Percentiles rank a stretch among this genome's conserved stretches.
phyloP scores from a whole-genome alignment of 2,329 filamentous ascomycete genomes.

The Colletotrichum sp. region DNA sequence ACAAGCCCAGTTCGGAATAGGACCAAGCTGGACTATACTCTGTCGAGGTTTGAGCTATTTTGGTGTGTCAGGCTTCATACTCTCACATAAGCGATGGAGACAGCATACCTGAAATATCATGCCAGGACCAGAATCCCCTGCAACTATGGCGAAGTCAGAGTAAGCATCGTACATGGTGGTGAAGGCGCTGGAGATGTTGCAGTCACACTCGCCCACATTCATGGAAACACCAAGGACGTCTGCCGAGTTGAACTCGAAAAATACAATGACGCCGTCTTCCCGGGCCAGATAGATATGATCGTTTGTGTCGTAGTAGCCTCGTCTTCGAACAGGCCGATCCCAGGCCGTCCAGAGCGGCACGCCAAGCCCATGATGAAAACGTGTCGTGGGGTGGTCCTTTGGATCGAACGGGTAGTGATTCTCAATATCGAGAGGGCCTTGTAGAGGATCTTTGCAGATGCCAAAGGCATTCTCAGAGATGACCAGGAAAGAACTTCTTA shows the following conservation, averaged over 20 bases:
- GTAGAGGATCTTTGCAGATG: slow-evolving; percentile 59
- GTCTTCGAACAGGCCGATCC: slow-evolving; percentile 76
- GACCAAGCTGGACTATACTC: slow-evolving; percentile 36
- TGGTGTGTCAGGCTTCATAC: not conserved
- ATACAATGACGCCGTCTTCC: slow-evolving; percentile 83
- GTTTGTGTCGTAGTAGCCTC: slow-evolving; percentile 63
- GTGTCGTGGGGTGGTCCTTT: slow-evolving; percentile 42
- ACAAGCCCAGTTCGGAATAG: slow-evolving; percentile 69
- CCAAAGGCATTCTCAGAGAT: slow-evolving; percentile 66
- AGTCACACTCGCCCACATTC: slow-evolving; percentile 69
- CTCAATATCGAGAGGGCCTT: slow-evolving; percentile 54
- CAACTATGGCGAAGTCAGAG: slow-evolving; percentile 80
- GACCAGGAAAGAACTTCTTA: slow-evolving; percentile 73
- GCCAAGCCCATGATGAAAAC: slow-evolving; percentile 50
- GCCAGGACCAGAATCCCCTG: slow-evolving; percentile 79
- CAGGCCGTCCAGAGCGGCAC: slow-evolving; percentile 81
- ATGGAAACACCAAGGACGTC: slow-evolving; percentile 60
- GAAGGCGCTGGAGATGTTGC: slow-evolving; percentile 83
- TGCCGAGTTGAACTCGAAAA: slow-evolving; percentile 69
- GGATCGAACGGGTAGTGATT: slow-evolving; percentile 39
- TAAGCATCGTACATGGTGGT: slow-evolving; percentile 72
- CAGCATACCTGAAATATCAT: slow-evolving; percentile 72
- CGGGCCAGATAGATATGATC: slow-evolving; percentile 87
- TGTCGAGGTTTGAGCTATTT: slow-evolving; percentile 19
- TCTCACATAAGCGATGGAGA: not conserved